Base-by-base conservation (phyloP, 768 basidiomycete genomes). In the Suillus brevipes region DNA sequence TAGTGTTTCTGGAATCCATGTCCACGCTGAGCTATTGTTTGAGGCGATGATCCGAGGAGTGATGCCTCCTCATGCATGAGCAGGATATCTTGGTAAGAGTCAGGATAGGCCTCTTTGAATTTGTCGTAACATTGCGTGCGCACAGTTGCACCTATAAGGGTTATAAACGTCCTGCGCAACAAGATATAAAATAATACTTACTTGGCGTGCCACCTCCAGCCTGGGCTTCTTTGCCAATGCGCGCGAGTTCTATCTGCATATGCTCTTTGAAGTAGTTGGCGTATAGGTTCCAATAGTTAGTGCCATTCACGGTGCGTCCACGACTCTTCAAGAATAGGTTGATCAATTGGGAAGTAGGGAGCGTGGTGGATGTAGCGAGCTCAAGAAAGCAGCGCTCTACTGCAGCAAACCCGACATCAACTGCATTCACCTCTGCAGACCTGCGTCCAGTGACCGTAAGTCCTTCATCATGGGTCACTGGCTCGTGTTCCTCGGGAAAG, bases 281-380 rank as follows among this genome's bases (percentile, higher is more conserved):
- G 8, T 66, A 66, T 0, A 23, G 12, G 13, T 66, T 66, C 62
- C 62, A 64, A 31, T 60, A 53, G 5, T 64, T 64, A 0, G 31
- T 62, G 0, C 64, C 40, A 6, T 56, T 59, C 0, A 67, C 23
- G 5, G n/a, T 28, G 18, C 56, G 49, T 10, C n/a, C 34, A 14
- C 6, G 40, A 10, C 55, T 65, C 61, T 67, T 67, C 25, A 62
- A 52, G 64, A 64, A 67, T 0, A 57, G 50, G 5, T 65, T 64
- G 6, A 62, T 28, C 1, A 67, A 23, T 34, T 67, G 66, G 42
- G 57, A 50, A 8, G 49, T n/a, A 9, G 53, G 38, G 12, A 61
- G 28, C 2, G 43, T 61, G 14, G 64, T 65, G 31, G 38, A 38
- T 20, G 18, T 6, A n/a, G 38, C n/a, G 6, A 65, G 31, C 20